Evolutionary conservation across 2,329 filamentous ascomycete species (phyloP), one percentile per base, ranked within the genome.

Genomic region (Cladophialophora bantiana): DNA sequence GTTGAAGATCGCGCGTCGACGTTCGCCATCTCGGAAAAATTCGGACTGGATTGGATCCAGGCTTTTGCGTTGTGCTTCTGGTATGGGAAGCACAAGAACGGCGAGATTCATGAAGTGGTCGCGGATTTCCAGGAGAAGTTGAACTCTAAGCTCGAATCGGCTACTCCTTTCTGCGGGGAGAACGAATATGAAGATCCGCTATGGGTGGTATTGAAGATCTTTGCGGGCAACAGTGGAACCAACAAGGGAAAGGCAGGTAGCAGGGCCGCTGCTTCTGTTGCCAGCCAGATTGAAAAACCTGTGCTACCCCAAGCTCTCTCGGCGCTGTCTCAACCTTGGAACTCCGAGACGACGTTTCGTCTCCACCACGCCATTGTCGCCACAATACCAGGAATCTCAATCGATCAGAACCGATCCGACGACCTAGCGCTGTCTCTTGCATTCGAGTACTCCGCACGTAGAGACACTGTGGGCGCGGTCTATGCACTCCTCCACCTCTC

Each of bases 11-110:
- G 91, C 53, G 86, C 90, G 45, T 86, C 89, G 13, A 90, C 90
- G 0, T 97, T 99, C 75, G 85, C 89, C 62, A 91, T 99, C 70
- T 91, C 93, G 0, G 86, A 91, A 73, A 89, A 89, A 55, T 99
- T 97, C 76, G 88, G 88, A 4, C 83, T 99, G 40, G 91, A 96
- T 76, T 99, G 95, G 95, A 89, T 92, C 77, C 94, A 96, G 75
- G 90, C 94, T 0, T 97, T 99, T 77, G 94, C 92, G 10, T 84
- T 99, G 58, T 89, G 94, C 52, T 83, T 99, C 1, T 98, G 93
- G 91, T 99, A 97, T 77, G 89, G 89, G 53, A 91, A 89, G 48
- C 84, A 86, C 2, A 82, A 86, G 38, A 84, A 88, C 12, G 90
- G 93, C 53, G 85, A 88, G 40, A 84, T 97, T 52, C 87, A 89